A percentile compares a stretch with the other conserved stretches of the same genome.
Conservation (phyloP, 768 basidiomycete species). For the Boletus subparvulus region DNA sequence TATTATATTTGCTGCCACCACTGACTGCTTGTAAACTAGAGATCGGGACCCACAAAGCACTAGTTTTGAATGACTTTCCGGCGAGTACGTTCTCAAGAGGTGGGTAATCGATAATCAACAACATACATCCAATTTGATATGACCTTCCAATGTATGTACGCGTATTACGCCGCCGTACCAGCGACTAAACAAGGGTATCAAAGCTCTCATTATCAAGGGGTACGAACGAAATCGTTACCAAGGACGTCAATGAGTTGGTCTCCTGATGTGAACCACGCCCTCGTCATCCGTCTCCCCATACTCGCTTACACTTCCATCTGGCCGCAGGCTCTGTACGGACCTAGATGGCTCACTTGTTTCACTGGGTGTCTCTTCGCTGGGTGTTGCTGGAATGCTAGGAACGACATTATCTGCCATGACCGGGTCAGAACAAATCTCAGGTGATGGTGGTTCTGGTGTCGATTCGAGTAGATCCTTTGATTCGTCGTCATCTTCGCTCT, state of each 20-base stretch:
- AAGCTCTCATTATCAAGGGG: conserved; percentile 1
- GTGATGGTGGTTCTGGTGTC: conserved; percentile 19
- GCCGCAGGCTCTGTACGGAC: conserved; percentile 37
- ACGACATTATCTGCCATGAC: conserved; percentile 29
- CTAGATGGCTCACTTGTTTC: conserved; percentile 26
- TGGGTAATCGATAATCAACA: conserved; percentile 2
- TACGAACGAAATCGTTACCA: conserved; percentile 4
- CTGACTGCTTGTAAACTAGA: too few relatives aligned
- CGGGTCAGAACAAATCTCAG: conserved; percentile 1
- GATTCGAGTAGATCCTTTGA: conserved; percentile 20
- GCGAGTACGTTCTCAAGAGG: too few relatives aligned
- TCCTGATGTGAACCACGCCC: conserved; percentile 75
- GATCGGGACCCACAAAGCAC: too few relatives aligned
- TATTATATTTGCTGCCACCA: too few relatives aligned
- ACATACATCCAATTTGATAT: not conserved
- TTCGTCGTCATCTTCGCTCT: conserved; percentile 24
- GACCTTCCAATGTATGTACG: conserved; percentile 15
- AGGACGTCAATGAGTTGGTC: conserved; percentile 40
- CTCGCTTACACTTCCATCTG: conserved; percentile 61
- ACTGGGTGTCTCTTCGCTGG: conserved; percentile 26
- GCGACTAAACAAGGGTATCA: conserved; percentile 28
- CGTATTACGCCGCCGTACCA: conserved; percentile 11
- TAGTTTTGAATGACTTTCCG: too few relatives aligned
- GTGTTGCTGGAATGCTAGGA: conserved; percentile 29
- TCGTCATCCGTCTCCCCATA: conserved; percentile 83